These are phyloP conservation scores for Skeletonema marinoi DNA, from an alignment of 108 stramenopile genomes.

Conservation along the genomic window DNA sequence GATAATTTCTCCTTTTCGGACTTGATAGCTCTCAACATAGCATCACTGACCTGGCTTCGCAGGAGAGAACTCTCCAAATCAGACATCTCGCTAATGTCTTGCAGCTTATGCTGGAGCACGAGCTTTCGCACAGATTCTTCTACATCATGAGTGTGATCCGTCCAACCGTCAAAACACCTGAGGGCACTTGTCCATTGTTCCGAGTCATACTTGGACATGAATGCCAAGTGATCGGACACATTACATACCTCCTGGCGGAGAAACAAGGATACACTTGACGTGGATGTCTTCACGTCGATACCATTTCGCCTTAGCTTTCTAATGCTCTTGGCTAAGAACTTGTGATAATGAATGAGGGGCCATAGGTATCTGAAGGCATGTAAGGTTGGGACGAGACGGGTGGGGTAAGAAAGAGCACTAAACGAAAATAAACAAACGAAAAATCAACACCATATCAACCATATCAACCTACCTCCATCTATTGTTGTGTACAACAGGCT, in stretches of 20 bases:
- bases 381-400: too few species aligned
- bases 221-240: conserved; percentile 85
- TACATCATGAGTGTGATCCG: conserved; percentile 38
- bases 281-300: conserved; percentile 77
- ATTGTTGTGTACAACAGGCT: conserved; percentile 87
- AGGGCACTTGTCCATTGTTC: conserved; percentile 84
- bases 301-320: conserved; percentile 91
- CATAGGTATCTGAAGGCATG: conserved; percentile 73
- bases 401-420: neutral
- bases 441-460: neutral
- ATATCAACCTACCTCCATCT: conserved; percentile 81
- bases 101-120: conserved; percentile 57
- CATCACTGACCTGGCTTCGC: conserved; percentile 73
- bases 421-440: neutral
- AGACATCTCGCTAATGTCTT: conserved; percentile 50
- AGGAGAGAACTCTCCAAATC: conserved; percentile 75
- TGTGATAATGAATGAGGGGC: conserved; percentile 93
- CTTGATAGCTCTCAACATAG: conserved; percentile 77
- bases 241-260: conserved; percentile 88
- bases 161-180: conserved; percentile 76
- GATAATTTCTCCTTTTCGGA: conserved; percentile 65
- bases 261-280: conserved; percentile 79
- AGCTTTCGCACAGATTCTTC: conserved; percentile 51
- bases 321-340: conserved; percentile 89
- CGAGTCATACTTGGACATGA: conserved; percentile 80